phyloP scores from a whole-genome alignment of 768 basidiomycete species.

The Pleurotus djamor region DNA sequence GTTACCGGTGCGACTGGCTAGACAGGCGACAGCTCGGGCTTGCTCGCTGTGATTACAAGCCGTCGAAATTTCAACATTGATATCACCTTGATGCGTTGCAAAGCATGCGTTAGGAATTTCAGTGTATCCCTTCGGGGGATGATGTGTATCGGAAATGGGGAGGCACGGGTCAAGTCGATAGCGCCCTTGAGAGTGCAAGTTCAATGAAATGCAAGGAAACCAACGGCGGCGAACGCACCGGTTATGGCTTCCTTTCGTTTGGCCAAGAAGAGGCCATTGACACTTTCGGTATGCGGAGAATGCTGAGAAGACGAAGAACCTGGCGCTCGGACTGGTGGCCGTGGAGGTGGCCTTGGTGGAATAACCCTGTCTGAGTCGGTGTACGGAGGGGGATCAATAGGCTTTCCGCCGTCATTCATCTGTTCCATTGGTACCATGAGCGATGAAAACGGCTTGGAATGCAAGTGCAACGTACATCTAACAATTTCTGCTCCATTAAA shows the following conservation, averaged over 20 bases:
- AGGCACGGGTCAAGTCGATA: conserved; percentile 3
- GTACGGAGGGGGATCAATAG: conserved; percentile 1
- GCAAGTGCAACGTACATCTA: neutral
- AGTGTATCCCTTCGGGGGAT: neutral
- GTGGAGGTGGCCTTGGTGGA: no score
- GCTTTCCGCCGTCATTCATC: neutral
- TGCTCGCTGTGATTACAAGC: conserved; percentile 26
- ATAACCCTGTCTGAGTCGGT: neutral
- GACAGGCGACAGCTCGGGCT: conserved; percentile 33
- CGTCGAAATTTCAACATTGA: conserved; percentile 34
- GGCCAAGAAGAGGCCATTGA: conserved; percentile 28
- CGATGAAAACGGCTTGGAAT: neutral
- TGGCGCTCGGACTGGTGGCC: no score
- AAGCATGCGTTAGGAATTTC: conserved; percentile 26
- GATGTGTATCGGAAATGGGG: conserved; percentile 1
- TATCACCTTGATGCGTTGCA: conserved; percentile 35
- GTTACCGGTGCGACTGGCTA: conserved; percentile 31
- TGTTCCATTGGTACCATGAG: neutral
- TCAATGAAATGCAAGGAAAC: neutral
- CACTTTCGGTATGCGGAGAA: conserved; percentile 5
- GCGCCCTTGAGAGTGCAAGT: neutral
- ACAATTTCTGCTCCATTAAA: neutral
- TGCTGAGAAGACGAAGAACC: neutral
- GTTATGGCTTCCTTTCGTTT: conserved; percentile 27
- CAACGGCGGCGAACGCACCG: conserved; percentile 17